Base-by-base conservation (phyloP, 805 yeast species). In the Ogataea pignaliae region DNA sequence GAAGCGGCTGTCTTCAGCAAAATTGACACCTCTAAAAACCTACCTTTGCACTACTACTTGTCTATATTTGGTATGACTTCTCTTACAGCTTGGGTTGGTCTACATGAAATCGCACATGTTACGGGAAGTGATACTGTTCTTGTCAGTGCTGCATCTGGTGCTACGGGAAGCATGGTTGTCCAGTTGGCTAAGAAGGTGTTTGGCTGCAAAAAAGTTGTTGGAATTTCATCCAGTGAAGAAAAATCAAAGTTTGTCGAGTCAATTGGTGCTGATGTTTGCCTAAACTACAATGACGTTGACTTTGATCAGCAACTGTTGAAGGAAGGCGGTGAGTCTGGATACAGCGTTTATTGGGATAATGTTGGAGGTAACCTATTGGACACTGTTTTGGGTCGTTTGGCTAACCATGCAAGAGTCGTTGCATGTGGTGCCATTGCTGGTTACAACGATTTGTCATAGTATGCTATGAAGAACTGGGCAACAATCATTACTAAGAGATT, bases 121-220 rank as follows among this genome's bases (percentile, higher is more conserved):
- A 57, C 64, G 43, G 66, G 60, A 40, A 68, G 63, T 26, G 79
- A 79, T 54, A 66, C 71, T 8, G 68, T 77, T 51, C 62, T 80
- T 37, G 66, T 82, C 37, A 75, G 82, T 15, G 87, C 85, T 45
- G 88, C 88, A 12, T 74, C 83, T 8, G 88, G 88, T 47, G 85
- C 86, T n/a, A 82, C 83, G n/a, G 88, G 88, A 12, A 71, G 78
- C 21, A 63, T 72, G 39, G 75, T 69, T 39, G 75, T 80, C 16
- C 86, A 81, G 58, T 57, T 82, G 11, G 81, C 85, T 35, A 66
- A 77, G 47, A 64, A 72, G 34, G 60, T 76, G 10, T 68, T 74
- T 56, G 74, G 75, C 32, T 83, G 83, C 28, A 62, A 70, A 36
- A 74, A 69, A 51, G 81, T 82, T 21, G 70, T 80, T 56, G 87